These are phyloP conservation scores for Elymus sibiricus DNA, from an alignment of 176 grass and related monocot genomes.

Conservation along the genomic window DNA sequence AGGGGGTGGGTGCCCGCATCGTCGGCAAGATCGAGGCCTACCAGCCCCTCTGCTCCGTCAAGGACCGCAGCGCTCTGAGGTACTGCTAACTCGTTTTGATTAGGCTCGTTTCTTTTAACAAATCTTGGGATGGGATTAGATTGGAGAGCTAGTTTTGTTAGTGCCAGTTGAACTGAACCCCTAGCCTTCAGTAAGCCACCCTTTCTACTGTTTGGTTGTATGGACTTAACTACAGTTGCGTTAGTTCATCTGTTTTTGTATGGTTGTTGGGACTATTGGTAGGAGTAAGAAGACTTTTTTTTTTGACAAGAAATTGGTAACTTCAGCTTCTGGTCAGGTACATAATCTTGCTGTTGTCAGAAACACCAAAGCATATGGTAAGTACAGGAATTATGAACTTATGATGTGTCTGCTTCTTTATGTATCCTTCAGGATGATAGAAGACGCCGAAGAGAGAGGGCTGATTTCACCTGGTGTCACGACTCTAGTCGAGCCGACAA, in stretches of 20 bases:
- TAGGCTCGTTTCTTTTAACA: not conserved
- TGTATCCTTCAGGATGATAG: not conserved
- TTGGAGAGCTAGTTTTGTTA: not conserved
- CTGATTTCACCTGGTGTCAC: not conserved
- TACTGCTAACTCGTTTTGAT: not conserved
- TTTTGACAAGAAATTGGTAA: not conserved
- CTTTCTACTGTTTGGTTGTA: not conserved
- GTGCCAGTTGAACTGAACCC: not conserved
- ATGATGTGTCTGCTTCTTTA: not conserved
- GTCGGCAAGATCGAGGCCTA: slow-evolving; percentile 73
- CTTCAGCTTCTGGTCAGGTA: not conserved
- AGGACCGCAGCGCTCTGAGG: slow-evolving; percentile 71
- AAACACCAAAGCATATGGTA: not conserved
- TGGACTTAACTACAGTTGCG: not conserved
- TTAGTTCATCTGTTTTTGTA: too few species aligned
- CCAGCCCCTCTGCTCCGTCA: slow-evolving; percentile 81
- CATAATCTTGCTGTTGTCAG: not conserved
- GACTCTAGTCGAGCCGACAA: not conserved
- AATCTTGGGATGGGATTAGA: not conserved
- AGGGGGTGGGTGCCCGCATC: slow-evolving; percentile 43
- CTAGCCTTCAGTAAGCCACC: not conserved
- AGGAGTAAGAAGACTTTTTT: too few species aligned
- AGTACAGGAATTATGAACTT: not conserved
- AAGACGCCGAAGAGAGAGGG: slow-evolving; percentile 9
- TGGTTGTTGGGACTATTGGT: too few species aligned